Conservation (phyloP, 1,139 yeast genomes). For the Diutina neorugosa region DNA sequence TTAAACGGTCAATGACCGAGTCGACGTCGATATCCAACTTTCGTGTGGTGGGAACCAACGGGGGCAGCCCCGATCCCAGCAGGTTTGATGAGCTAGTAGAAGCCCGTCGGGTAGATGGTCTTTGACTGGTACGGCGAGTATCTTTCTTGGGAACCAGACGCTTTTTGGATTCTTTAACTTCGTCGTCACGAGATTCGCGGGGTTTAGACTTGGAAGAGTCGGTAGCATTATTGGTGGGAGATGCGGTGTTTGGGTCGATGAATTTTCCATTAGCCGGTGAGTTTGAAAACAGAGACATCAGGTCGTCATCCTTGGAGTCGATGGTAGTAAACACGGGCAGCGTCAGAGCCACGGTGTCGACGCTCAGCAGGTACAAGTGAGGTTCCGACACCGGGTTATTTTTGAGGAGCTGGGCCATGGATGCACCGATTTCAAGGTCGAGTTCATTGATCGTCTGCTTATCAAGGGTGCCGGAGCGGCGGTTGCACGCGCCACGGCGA, state of each 20-base stretch:
- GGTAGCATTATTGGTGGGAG: neutral
- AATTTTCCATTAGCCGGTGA: neutral
- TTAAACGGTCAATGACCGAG: conserved; percentile 39
- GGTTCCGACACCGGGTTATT: conserved; percentile 7
- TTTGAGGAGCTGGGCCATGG: conserved; percentile 31
- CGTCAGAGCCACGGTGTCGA: neutral
- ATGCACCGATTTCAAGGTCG: conserved; percentile 33
- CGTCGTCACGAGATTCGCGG: neutral
- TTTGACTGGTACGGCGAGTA: neutral
- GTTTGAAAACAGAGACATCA: neutral
- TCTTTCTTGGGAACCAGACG: neutral
- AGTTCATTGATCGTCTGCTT: conserved; percentile 11
- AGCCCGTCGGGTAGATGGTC: neutral
- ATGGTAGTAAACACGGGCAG: conserved; percentile 4
- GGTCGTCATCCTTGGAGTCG: conserved; percentile 1
- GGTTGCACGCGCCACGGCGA: neutral
- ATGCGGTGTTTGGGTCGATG: neutral
- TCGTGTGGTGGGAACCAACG: conserved; percentile 13
- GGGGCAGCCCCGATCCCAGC: conserved; percentile 16
- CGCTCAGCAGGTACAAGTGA: neutral
- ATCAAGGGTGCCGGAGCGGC: neutral
- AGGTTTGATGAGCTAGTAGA: neutral
- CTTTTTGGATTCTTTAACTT: neutral
- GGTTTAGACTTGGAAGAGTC: neutral
- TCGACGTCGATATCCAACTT: conserved; percentile 35